A percentile compares a stretch with the other conserved stretches of the same genome.
phyloP scores from a whole-genome alignment of 2,329 filamentous ascomycete species.

The Verticillium nonalfalfae region DNA sequence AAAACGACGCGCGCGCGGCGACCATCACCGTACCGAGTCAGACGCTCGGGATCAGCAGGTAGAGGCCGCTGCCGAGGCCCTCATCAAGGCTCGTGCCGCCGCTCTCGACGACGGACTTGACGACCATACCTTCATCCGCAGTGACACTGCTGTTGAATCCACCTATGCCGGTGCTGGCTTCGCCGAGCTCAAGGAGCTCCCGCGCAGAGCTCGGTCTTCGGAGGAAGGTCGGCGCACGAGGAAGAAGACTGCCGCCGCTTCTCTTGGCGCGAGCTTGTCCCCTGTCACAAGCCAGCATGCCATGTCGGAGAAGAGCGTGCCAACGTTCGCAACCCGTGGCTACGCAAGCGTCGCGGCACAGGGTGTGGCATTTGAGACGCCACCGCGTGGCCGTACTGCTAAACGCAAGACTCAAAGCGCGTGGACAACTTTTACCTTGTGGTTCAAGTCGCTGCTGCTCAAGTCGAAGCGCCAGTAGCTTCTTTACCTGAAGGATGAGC shows the following conservation, averaged over 20 bases:
- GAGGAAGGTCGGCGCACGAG: not conserved
- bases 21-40: slow-evolving; percentile 16
- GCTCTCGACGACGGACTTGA: slow-evolving; percentile 13
- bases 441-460: slow-evolving; percentile 30
- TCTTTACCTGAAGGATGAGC: not conserved
- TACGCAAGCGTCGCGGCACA: slow-evolving; percentile 39
- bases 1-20: slow-evolving; percentile 46
- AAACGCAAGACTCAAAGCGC: slow-evolving; percentile 56
- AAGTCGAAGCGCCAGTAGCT: not conserved
- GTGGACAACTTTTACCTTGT: slow-evolving; percentile 59
- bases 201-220: not conserved
- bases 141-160: slow-evolving; percentile 16
- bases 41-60: slow-evolving; percentile 49
- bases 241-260: not conserved
- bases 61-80: slow-evolving; percentile 38
- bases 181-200: not conserved
- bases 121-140: not conserved
- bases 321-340: slow-evolving; percentile 34
- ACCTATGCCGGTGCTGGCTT: not conserved
- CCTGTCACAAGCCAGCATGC: slow-evolving; percentile 17
- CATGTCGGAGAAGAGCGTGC: slow-evolving; percentile 29
- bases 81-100: slow-evolving; percentile 2
- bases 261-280: not conserved
- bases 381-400: slow-evolving; percentile 36
- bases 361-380: slow-evolving; percentile 32